Conservation (phyloP, 306 rosid species). For the Astragalus membranaceus region DNA sequence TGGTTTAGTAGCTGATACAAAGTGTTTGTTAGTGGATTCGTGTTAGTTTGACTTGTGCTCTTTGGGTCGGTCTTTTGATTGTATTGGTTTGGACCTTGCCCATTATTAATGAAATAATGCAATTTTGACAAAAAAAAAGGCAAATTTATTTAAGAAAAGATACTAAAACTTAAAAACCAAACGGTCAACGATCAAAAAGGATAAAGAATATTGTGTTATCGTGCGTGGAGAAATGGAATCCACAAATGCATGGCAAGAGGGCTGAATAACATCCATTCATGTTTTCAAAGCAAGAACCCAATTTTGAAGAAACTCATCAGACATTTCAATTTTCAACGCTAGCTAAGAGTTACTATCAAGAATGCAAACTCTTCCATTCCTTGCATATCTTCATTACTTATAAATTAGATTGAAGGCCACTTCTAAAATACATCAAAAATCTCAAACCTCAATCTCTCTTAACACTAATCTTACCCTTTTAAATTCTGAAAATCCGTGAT, state of each 20-base stretch:
- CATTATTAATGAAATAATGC: too few species aligned
- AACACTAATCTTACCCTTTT: not conserved
- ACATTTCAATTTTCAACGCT: not conserved
- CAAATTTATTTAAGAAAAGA: too few species aligned
- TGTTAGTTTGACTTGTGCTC: too few species aligned
- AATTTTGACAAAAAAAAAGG: too few species aligned
- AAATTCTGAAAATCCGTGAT: constrained; percentile 21
- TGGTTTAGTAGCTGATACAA: too few species aligned
- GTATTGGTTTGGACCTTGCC: too few species aligned
- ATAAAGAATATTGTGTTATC: not conserved
- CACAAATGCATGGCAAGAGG: constrained; percentile 10
- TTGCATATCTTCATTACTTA: not conserved
- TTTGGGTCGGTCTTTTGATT: too few species aligned
- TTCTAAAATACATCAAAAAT: not conserved
- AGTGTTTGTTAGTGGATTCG: too few species aligned
- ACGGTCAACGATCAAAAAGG: not conserved
- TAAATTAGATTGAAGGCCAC: not conserved
- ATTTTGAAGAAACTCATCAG: not conserved
- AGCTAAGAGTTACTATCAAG: not conserved
- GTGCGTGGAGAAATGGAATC: constrained; percentile 29
- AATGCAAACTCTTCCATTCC: not conserved
- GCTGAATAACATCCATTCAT: not conserved
- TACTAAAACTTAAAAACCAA: not conserved
- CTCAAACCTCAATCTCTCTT: not conserved
- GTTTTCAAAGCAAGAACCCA: not conserved